Evolutionary conservation across 371 early-diverging fungal species (phyloP).

Genomic region (Mortierella sp.): DNA sequence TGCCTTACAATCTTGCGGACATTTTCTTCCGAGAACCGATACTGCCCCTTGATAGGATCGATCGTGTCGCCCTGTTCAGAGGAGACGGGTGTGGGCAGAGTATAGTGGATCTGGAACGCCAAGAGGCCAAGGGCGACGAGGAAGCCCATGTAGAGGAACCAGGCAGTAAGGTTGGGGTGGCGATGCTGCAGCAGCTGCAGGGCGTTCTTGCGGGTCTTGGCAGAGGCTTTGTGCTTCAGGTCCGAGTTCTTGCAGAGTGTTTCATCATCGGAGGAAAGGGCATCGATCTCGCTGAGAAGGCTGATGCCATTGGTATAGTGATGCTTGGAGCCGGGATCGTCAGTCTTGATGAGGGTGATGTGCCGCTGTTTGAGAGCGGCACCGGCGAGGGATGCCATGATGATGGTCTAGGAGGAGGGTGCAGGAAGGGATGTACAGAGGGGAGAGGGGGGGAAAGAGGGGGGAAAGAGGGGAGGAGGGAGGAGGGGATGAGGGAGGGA

Average conservation of each 20-base stretch:
- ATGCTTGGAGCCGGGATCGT: neutral
- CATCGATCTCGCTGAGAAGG: conserved; percentile 3
- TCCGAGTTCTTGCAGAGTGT: neutral
- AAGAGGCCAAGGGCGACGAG: conserved; percentile 41
- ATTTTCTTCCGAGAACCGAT: conserved; percentile 67
- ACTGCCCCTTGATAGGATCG: conserved; percentile 56
- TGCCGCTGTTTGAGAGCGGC: conserved; percentile 33
- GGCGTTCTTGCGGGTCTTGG: neutral
- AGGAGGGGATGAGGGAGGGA: neutral
- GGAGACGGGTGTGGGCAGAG: conserved; percentile 40
- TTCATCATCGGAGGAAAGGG: neutral
- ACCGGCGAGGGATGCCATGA: conserved; percentile 29
- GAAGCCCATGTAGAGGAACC: conserved; percentile 29
- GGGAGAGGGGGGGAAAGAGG: neutral
- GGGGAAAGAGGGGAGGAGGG: neutral
- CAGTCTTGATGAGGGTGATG: conserved; percentile 1
- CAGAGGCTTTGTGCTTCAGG: neutral
- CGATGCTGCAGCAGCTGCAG: neutral
- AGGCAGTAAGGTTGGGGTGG: conserved; percentile 8
- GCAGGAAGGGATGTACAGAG: too few species aligned
- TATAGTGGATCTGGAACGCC: conserved; percentile 55
- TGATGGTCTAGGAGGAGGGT: too few species aligned
- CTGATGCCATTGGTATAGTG: neutral
- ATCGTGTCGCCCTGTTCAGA: conserved; percentile 22
- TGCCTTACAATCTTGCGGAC: conserved; percentile 62